Percentiles rank a stretch among this genome's conserved stretches.
These are phyloP conservation scores for Globisporangium yorkense DNA, from an alignment of 352 stramenopile species.

Conservation along the genomic window DNA sequence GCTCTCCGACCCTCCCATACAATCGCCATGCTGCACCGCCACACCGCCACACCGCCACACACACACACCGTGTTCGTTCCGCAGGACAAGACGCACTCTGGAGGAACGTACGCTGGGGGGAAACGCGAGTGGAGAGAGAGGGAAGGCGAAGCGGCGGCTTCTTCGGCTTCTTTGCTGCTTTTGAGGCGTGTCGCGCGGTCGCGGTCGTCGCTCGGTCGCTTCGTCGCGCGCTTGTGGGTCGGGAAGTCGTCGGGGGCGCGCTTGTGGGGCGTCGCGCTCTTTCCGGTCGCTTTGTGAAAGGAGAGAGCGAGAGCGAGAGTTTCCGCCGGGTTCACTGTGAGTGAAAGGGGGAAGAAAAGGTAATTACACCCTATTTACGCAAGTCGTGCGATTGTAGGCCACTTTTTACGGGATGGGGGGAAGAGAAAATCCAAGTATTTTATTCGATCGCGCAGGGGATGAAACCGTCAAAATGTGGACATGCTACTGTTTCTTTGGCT, in stretches of 20 bases:
- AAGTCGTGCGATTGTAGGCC: no score
- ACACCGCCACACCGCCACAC: not conserved
- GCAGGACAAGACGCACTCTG: not conserved
- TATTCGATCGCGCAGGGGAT: no score
- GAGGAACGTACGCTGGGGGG: not conserved
- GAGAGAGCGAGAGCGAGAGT: not conserved
- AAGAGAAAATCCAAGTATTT: no score
- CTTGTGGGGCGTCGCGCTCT: not conserved
- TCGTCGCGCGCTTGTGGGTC: not conserved
- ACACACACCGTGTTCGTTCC: not conserved
- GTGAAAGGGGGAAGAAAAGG: no score
- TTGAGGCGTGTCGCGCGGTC: not conserved
- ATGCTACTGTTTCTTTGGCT: no score
- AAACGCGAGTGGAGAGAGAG: not conserved
- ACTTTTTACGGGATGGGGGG: no score
- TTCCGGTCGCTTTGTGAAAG: constrained; percentile 1
- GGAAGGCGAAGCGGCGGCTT: not conserved
- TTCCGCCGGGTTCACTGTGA: not conserved
- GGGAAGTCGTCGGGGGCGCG: not conserved
- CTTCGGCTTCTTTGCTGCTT: not conserved
- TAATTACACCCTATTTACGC: no score
- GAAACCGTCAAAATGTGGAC: no score
- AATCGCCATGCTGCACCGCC: not conserved
- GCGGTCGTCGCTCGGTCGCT: not conserved
- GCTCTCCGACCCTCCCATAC: no score